phyloP scores from a whole-genome alignment of 768 basidiomycete genomes.

The Leccinum boreale region DNA sequence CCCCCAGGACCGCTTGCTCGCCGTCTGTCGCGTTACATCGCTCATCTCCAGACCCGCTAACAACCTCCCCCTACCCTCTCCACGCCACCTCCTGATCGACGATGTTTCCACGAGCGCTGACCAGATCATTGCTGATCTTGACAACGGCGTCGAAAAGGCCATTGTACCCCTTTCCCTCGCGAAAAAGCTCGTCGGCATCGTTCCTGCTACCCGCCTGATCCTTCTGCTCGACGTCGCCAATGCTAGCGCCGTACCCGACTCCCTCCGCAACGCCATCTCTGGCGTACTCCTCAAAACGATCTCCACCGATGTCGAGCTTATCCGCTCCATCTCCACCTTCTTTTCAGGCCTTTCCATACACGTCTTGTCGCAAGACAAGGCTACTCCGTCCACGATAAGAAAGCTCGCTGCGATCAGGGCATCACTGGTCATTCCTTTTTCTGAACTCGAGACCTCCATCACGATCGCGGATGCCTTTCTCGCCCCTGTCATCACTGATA shows the following conservation, averaged over 20 bases:
- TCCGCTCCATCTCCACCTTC: slow-evolving; percentile 74
- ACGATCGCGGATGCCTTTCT: slow-evolving; percentile 86
- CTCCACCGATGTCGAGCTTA: slow-evolving; percentile 68
- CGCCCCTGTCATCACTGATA: slow-evolving; percentile 77
- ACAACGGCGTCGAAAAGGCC: slow-evolving; percentile 77
- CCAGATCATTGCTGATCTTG: slow-evolving; percentile 61
- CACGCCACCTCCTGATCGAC: slow-evolving; percentile 57
- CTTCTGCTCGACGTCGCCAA: slow-evolving; percentile 74
- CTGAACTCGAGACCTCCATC: slow-evolving; percentile 59
- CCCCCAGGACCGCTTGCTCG: slow-evolving; percentile 46
- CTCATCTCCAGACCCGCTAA: slow-evolving; percentile 50
- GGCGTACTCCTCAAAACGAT: slow-evolving; percentile 79
- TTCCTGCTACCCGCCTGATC: slow-evolving; percentile 71
- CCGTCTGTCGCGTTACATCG: slow-evolving; percentile 75
- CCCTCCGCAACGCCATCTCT: slow-evolving; percentile 66
- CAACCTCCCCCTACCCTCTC: slow-evolving; percentile 28
- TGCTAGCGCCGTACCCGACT: slow-evolving; percentile 73
- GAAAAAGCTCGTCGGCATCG: slow-evolving; percentile 59
- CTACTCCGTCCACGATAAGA: slow-evolving; percentile 58
- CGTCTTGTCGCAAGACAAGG: slow-evolving; percentile 53
- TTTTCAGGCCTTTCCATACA: slow-evolving; percentile 62
- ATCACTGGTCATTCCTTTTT: slow-evolving; percentile 67
- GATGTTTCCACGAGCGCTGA: slow-evolving; percentile 46
- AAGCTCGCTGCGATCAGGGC: slow-evolving; percentile 58
- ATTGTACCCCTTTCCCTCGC: slow-evolving; percentile 68